A percentile compares a stretch with the other conserved stretches of the same genome.
Conservation (phyloP, 1,139 yeast species). For the Yamadazyma friedrichii region DNA sequence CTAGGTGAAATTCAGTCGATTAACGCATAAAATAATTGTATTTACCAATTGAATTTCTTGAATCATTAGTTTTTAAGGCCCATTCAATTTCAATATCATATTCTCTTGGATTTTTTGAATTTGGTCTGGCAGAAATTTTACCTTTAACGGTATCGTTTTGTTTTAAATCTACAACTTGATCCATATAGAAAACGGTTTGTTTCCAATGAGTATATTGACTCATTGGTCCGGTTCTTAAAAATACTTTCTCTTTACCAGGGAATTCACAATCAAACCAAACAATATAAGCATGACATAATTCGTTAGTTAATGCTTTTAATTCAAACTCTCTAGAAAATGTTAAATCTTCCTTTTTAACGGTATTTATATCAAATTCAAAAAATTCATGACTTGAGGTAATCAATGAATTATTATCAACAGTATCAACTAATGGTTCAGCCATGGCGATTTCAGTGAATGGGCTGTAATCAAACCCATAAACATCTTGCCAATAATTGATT, state of each 20-base stretch:
- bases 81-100: slow-evolving; percentile 65
- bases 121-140: slow-evolving; percentile 72
- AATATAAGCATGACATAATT: slow-evolving; percentile 82
- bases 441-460: slow-evolving; percentile 71
- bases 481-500: slow-evolving; percentile 94
- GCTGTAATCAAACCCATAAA: slow-evolving; percentile 92
- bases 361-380: slow-evolving; percentile 84
- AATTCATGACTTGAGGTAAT: slow-evolving; percentile 73
- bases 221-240: slow-evolving; percentile 81
- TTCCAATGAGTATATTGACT: slow-evolving; percentile 91
- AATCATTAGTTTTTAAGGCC: slow-evolving; percentile 57
- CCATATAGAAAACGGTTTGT: slow-evolving; percentile 91
- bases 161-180: slow-evolving; percentile 75
- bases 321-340: slow-evolving; percentile 69
- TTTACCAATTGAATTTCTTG: slow-evolving; percentile 56
- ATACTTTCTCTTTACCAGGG: slow-evolving; percentile 60
- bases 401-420: slow-evolving; percentile 75
- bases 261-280: slow-evolving; percentile 96
- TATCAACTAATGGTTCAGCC: slow-evolving; percentile 93
- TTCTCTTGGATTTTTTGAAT: slow-evolving; percentile 77
- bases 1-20: too few species aligned
- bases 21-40: slow-evolving; percentile 66
- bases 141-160: slow-evolving; percentile 78
- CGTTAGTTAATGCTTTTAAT: slow-evolving; percentile 73
- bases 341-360: slow-evolving; percentile 79